Percentiles rank a stretch among this genome's conserved stretches.
phyloP scores from a whole-genome alignment of 2,329 filamentous ascomycete species.

The Calonectria crousiana region DNA sequence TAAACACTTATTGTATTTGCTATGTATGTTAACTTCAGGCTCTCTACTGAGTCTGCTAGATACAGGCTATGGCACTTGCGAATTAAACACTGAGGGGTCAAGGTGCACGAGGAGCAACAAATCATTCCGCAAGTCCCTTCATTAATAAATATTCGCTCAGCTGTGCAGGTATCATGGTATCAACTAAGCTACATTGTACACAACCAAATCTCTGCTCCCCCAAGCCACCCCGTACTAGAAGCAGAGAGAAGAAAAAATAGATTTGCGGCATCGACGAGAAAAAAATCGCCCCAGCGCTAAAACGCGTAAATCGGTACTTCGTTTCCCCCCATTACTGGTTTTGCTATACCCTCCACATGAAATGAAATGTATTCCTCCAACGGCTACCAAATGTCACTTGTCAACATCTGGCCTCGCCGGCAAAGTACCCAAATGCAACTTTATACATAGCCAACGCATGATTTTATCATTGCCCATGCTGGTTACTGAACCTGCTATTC shows the following conservation, averaged over 20 bases:
- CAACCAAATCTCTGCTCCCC: not conserved
- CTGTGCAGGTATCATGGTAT: constrained; percentile 1
- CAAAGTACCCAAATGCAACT: not conserved
- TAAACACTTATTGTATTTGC: too few species aligned
- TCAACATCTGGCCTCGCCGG: not conserved
- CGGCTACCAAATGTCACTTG: not conserved
- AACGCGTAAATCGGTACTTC: not conserved
- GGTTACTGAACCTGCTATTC: not conserved
- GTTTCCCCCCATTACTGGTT: not conserved
- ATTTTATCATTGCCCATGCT: not conserved
- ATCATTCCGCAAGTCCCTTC: not conserved
- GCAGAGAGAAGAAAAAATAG: not conserved
- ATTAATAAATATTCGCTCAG: constrained; percentile 1
- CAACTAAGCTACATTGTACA: not conserved
- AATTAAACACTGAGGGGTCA: not conserved
- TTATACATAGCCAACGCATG: not conserved
- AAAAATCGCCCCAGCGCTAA: not conserved
- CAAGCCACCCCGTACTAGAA: not conserved
- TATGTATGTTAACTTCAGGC: not conserved
- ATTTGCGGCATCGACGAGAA: not conserved
- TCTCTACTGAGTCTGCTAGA: not conserved
- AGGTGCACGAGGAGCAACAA: not conserved
- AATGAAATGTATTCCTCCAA: not conserved
- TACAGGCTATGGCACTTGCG: not conserved
- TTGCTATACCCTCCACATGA: not conserved